Evolutionary conservation across 352 stramenopile species (phyloP).

Genomic region (Globisporangium abappressorium): DNA sequence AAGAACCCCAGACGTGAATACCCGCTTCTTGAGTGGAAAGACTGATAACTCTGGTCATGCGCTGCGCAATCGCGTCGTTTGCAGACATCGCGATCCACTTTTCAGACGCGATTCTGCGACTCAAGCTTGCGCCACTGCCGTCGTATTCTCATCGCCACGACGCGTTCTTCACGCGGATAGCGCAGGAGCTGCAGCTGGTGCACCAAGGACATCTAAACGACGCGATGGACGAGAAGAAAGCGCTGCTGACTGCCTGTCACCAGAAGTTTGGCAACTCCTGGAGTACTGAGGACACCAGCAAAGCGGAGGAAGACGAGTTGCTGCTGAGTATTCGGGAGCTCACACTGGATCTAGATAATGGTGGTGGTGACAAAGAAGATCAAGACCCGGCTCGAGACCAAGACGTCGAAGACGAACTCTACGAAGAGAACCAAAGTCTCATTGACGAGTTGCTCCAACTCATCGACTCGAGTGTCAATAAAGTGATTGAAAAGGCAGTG

Average conservation of each 20-base stretch:
- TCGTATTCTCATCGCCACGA: slow-evolving; percentile 19
- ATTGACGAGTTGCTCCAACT: slow-evolving; percentile 23
- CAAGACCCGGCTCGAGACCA: background rate
- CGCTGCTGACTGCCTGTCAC: slow-evolving; percentile 23
- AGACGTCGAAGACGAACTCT: slow-evolving; percentile 2
- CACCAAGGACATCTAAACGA: slow-evolving; percentile 32
- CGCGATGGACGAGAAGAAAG: slow-evolving; percentile 35
- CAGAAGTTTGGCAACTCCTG: slow-evolving; percentile 23
- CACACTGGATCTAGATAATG: background rate
- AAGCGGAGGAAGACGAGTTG: slow-evolving; percentile 13
- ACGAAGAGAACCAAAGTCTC: slow-evolving; percentile 17
- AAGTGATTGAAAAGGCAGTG: slow-evolving; percentile 7
- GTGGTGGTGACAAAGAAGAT: background rate
- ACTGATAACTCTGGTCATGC: background rate
- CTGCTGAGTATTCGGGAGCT: slow-evolving; percentile 10
- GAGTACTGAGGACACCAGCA: slow-evolving; percentile 4
- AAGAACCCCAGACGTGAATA: background rate
- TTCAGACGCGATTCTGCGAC: slow-evolving; percentile 24
- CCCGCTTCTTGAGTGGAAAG: background rate
- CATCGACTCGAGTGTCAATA: slow-evolving; percentile 25
- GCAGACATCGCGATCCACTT: slow-evolving; percentile 38
- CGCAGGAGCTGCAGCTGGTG: slow-evolving; percentile 37
- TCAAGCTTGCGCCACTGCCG: slow-evolving; percentile 23
- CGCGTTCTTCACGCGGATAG: slow-evolving; percentile 30
- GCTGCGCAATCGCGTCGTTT: no score